Base-by-base conservation (phyloP, 1,284 basidiomycete species). In the Ceratobasidium sp. region DNA sequence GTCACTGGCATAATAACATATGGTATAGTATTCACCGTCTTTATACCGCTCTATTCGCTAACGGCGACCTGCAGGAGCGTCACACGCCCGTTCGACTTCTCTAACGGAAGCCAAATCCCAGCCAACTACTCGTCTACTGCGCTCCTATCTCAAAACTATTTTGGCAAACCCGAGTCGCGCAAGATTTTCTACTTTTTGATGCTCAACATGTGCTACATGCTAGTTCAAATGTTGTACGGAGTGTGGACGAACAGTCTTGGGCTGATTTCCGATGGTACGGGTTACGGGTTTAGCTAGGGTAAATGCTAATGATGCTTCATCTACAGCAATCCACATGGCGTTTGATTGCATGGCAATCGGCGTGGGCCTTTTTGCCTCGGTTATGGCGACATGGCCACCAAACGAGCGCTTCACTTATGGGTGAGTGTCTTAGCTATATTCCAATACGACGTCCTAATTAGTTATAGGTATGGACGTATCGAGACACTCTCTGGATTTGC, bases 271-370 rank as follows among this genome's bases (percentile, higher is more conserved):
- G 97, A 99, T 78, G 94, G 95, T 96, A 75, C 76, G 89, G 75
- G 22, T 2, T 12, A 17, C 32, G 25, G 15, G 12, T 22, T 40
- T 2, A 22, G 1, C n/a, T 17, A 27, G 47, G 35, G 29, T n/a
- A 15, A 31, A 31, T 31, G n/a, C 25, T 54, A 20, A 52, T 67
- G 31, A 52, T 38, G 31, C 22, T 5, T 34, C 25, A 45, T 56
- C 15, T 67, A 31, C 34, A 97, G 96, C 97, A 13, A 99, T 99
- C 58, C 97, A 99, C 77, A 99, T 99, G 97, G 93, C 96, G 27
- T 99, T 99, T 75, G 97, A 99, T 80, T 99, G 97, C 76, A 90
- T 98, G 82, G 96, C 96, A 1, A 94, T 99, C 69, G 96, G 88
- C 94, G 60, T 99, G 73, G 97, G 97, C 1, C 83, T 99, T 1